Percentiles rank a stretch among this genome's conserved stretches.
phyloP scores from a whole-genome alignment of 2,329 filamentous ascomycete genomes.

The Piedraia hortae region DNA sequence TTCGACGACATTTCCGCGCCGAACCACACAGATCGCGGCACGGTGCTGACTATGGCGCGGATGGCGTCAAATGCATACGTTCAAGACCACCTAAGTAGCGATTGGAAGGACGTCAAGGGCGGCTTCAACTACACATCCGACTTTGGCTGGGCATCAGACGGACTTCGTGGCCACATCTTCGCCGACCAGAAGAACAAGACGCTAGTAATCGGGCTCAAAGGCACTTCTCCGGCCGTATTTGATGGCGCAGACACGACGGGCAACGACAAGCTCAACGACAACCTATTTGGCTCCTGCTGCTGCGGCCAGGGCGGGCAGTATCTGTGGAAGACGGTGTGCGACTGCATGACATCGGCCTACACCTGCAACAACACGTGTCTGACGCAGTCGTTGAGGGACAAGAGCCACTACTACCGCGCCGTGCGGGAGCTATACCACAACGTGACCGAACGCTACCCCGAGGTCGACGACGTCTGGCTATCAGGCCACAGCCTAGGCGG shows the following conservation, averaged over 20 bases:
- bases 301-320: constrained; percentile 80
- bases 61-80: constrained; percentile 86
- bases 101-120: constrained; percentile 59
- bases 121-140: constrained; percentile 65
- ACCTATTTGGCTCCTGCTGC: constrained; percentile 92
- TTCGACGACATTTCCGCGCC: constrained; percentile 47
- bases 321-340: constrained; percentile 76
- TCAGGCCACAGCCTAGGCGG: constrained; percentile 82
- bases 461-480: constrained; percentile 54
- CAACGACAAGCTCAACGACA: constrained; percentile 94
- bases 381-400: constrained; percentile 40
- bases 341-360: constrained; percentile 57
- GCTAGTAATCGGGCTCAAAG: constrained; percentile 76
- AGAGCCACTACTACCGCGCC: constrained; percentile 78
- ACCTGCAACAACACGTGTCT: constrained; percentile 86
- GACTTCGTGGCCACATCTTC: constrained; percentile 76
- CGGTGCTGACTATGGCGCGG: constrained; percentile 55
- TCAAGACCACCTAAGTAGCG: constrained; percentile 35
- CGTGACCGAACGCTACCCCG: constrained; percentile 65
- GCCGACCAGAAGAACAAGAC: constrained; percentile 65
- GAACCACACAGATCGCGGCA: constrained; percentile 62
- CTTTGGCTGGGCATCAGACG: constrained; percentile 81
- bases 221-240: constrained; percentile 48
- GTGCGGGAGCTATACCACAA: constrained; percentile 77
- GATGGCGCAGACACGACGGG: constrained; percentile 93